Base-by-base conservation (phyloP, 2,329 filamentous ascomycete genomes). In the Sporothrix luriei region DNA sequence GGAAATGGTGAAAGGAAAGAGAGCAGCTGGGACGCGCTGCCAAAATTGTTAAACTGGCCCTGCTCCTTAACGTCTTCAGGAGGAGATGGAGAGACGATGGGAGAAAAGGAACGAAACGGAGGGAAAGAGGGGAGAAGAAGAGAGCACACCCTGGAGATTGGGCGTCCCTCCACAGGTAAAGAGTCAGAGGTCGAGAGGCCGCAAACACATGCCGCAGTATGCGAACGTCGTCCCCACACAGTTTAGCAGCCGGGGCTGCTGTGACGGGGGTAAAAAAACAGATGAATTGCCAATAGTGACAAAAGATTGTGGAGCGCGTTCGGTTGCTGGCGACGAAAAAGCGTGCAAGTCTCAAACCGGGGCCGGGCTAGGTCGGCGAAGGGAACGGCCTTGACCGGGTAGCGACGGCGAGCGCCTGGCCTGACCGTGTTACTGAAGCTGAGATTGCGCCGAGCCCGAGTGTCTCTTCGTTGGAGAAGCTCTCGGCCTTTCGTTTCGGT, bases 251-350 rank as follows among this genome's bases (percentile, higher is more conserved):
- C 49, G 29, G 33, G 21, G 21, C 13, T 6, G 40, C 48, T 64
- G 43, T 49, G 43, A 48, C 14, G 19, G 4, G 14, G 9, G 13
- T n/a, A 54, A 54, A 54, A 26, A 21, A 54, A 54, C 1, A 54
- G 3, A 54, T 13, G 24, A n/a, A 49, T 4, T 29, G n/a, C 6
- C 4, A 51, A 51, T 51, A 65, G 10, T n/a, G 13, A 33, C 10
- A 9, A 66, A 26, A 65, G 21, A 33, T 54, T 29, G 65, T 67
- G 65, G 64, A 66, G 49, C 49, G 49, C 49, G 49, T 54, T 55
- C 64, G 64, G 64, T 54, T 66, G 64, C 26, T 66, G 64, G 64
- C 48, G 64, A 54, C 48, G 29, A 21, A 52, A 64, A 49, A 16
- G 38, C 49, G 49, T 66, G 64, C 55, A 66, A 66, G 64, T 38